A percentile compares a stretch with the other conserved stretches of the same genome.
These are phyloP conservation scores for Penicillium brevicompactum DNA, from an alignment of 2,329 filamentous ascomycete species.

Conservation along the genomic window DNA sequence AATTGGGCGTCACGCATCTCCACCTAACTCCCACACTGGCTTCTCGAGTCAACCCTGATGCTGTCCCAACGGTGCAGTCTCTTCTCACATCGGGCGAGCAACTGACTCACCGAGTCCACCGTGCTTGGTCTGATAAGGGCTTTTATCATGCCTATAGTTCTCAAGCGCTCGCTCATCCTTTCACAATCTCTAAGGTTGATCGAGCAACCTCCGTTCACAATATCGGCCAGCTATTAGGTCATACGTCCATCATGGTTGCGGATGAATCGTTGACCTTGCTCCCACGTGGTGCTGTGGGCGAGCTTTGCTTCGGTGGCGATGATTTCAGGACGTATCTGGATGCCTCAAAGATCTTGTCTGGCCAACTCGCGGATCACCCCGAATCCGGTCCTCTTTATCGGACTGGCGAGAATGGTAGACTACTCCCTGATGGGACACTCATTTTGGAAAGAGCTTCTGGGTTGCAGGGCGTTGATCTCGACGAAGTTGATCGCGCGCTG, in stretches of 20 bases:
- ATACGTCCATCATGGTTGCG: slow-evolving; percentile 74
- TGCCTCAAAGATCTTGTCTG: slow-evolving; percentile 45
- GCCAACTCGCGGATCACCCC: slow-evolving; percentile 71
- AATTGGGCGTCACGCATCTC: slow-evolving; percentile 71
- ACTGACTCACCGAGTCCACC: slow-evolving; percentile 70
- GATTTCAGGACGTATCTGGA: slow-evolving; percentile 58
- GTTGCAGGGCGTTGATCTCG: slow-evolving; percentile 77
- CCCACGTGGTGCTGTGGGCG: slow-evolving; percentile 73
- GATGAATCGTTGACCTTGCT: slow-evolving; percentile 54
- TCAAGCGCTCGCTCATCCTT: slow-evolving; percentile 66
- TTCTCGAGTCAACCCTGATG: slow-evolving; percentile 67
- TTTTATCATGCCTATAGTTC: slow-evolving; percentile 65
- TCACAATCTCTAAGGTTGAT: slow-evolving; percentile 68
- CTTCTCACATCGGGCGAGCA: slow-evolving; percentile 81
- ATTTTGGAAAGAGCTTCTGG: slow-evolving; percentile 66
- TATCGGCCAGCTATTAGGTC: slow-evolving; percentile 72
- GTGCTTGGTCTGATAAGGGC: slow-evolving; percentile 66
- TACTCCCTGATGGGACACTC: slow-evolving; percentile 76
- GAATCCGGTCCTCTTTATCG: slow-evolving; percentile 74
- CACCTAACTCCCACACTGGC: slow-evolving; percentile 86
- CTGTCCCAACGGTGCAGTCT: slow-evolving; percentile 71
- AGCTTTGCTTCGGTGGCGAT: slow-evolving; percentile 83
- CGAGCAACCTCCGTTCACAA: slow-evolving; percentile 66
- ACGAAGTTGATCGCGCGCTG: slow-evolving; percentile 70
- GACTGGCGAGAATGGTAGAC: slow-evolving; percentile 78